phyloP scores from a whole-genome alignment of 345 rosid genomes.

The Leavenworthia alabamica region DNA sequence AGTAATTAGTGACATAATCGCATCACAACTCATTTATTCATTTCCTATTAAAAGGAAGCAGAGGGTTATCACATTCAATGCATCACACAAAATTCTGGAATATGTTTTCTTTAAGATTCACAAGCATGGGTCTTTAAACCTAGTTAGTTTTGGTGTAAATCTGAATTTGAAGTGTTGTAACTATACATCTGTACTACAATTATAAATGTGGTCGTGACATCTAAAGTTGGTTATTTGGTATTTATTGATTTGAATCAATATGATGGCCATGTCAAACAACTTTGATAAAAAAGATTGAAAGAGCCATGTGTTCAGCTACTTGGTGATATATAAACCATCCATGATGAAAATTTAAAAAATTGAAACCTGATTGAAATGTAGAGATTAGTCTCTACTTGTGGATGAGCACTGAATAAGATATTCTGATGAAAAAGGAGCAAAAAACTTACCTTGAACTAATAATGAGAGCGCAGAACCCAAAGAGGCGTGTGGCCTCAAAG shows the following conservation, averaged over 20 bases:
- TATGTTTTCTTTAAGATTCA: neutral
- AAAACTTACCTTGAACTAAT: constrained; percentile 62
- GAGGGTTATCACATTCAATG: neutral
- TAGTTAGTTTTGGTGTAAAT: neutral
- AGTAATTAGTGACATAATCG: neutral
- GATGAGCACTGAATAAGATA: neutral
- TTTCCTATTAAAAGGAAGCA: neutral
- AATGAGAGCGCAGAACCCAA: constrained; percentile 65
- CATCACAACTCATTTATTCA: neutral
- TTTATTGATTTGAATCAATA: neutral
- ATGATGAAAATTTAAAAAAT: neutral
- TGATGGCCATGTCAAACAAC: neutral
- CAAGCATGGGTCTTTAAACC: neutral
- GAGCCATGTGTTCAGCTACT: constrained; percentile 5
- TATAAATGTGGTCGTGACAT: neutral
- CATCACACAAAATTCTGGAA: neutral
- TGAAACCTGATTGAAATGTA: neutral
- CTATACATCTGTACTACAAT: neutral
- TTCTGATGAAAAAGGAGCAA: neutral
- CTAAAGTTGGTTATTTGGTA: neutral
- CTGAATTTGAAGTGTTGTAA: neutral
- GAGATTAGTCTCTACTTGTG: neutral
- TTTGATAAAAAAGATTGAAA: neutral
- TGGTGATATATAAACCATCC: neutral
- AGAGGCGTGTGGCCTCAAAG: constrained; percentile 64